Evolutionary conservation across 2,329 filamentous ascomycete species (phyloP), one percentile per base, ranked within the genome.

Genomic region (Pseudogymnoascus sp.): DNA sequence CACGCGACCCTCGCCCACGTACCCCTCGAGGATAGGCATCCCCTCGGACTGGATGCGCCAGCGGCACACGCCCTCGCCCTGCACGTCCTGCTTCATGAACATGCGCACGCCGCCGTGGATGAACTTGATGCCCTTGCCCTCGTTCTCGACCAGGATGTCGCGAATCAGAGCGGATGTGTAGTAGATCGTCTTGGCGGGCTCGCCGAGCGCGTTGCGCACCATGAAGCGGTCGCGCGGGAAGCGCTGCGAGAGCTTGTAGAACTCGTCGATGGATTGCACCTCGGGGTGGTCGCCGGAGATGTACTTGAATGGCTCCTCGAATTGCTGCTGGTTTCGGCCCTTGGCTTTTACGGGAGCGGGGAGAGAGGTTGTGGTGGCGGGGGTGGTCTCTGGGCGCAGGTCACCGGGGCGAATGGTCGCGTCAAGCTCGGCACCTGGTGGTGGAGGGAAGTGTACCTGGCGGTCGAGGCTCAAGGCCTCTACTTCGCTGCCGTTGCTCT

Each of bases 21-120:
- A 97, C 25, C 91, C 90, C 72, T 96, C 90, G 36, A 97, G 81
- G 67, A 99, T 92, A 8, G 89, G 86, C 78, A 99, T 86, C 23
- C 94, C 94, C 75, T 99, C 94, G 11, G 88, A 90, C 79, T 99
- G 94, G 69, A 99, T 94, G 55, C 94, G 86, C 94, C 94, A 99
- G 63, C 88, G 84, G 78, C 92, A 96, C 35, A 94, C 89, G 62
- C 92, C 88, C 36, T 88, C 87, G 4, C 87, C 89, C 64, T 96
- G 92, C 0, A 91, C 89, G 71, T 97, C 92, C 75, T 97, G 93
- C 79, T 96, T 96, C 80, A 97, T 94, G 74, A 96, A 99, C 91
- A 97, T 97, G 78, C 96, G 96, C 35, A 99, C 92, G 66, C 94
- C 94, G 60, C 89, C 93, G 76, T 99, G 94, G 59, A 99, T 90